Evolutionary conservation across 345 rosid species (phyloP).

Genomic region (Moricandia arvensis): DNA sequence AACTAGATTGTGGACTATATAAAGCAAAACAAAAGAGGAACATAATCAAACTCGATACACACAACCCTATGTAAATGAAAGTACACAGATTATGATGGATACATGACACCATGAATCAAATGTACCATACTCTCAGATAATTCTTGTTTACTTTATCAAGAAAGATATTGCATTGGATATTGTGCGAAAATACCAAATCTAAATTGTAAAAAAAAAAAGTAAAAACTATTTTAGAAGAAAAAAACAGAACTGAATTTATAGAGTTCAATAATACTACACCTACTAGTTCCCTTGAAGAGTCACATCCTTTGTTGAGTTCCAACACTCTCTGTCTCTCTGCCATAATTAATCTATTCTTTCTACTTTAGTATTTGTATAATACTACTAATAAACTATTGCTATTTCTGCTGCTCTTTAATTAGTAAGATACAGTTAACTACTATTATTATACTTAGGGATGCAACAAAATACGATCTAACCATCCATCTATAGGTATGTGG

Average conservation of each 20-base stretch:
- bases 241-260: not conserved
- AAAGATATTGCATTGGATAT: constrained; percentile 31
- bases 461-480: not conserved
- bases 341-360: not conserved
- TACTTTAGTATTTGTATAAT: not conserved
- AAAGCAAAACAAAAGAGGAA: constrained; percentile 1
- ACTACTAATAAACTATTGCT: not conserved
- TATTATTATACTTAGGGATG: not conserved
- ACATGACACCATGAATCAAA: constrained; percentile 12
- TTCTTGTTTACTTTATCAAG: constrained; percentile 11
- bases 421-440: too few relatives aligned
- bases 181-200: not conserved
- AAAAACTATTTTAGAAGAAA: too few relatives aligned
- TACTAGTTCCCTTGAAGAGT: constrained; percentile 4
- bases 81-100: constrained; percentile 32
- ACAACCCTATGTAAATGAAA: constrained; percentile 13
- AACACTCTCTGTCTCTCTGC: constrained; percentile 14
- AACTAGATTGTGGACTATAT: not conserved
- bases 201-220: not conserved
- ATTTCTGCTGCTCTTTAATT: not conserved
- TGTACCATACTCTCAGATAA: constrained; percentile 3
- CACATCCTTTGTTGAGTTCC: constrained; percentile 32
- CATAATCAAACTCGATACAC: not conserved
- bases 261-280: not conserved
- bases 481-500: constrained; percentile 22